Conservation (phyloP, 2,329 filamentous ascomycete species). For the Plenodomus tracheiphilus region DNA sequence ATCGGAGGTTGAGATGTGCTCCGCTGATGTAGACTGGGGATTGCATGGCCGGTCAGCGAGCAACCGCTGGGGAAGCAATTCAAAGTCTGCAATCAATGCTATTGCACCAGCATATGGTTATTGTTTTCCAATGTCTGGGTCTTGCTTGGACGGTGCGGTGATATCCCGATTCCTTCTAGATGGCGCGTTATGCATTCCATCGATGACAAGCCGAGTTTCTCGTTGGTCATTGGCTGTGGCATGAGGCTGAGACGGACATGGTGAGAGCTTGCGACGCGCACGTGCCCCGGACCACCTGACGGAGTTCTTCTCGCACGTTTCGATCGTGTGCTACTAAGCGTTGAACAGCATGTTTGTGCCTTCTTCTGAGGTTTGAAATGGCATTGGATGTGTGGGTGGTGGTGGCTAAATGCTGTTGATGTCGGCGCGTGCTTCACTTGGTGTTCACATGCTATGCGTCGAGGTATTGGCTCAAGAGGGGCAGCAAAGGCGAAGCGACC, state of each 20-base stretch:
- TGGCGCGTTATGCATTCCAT: slow-evolving; percentile 21
- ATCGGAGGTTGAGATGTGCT: neutral
- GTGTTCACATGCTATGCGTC: neutral
- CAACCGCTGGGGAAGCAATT: neutral
- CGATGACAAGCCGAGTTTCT: slow-evolving; percentile 15
- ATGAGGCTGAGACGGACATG: slow-evolving; percentile 26
- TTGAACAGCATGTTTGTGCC: neutral
- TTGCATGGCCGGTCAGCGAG: neutral
- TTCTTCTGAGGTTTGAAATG: neutral
- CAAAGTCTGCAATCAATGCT: slow-evolving; percentile 32
- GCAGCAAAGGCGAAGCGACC: no score
- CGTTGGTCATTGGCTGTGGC: slow-evolving; percentile 23
- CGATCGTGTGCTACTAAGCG: slow-evolving; percentile 12
- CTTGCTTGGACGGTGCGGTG: slow-evolving; percentile 25
- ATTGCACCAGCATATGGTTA: slow-evolving; percentile 26
- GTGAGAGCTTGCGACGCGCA: slow-evolving; percentile 40
- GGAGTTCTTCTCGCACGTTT: slow-evolving; percentile 15
- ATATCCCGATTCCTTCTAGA: slow-evolving; percentile 18
- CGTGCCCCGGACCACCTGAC: slow-evolving; percentile 21
- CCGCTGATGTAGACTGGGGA: neutral
- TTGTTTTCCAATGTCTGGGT: slow-evolving; percentile 14
- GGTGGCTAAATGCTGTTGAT: neutral
- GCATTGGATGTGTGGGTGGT: slow-evolving; percentile 2
- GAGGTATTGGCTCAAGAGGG: no score
- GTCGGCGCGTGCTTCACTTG: neutral